Evolutionary conservation across 768 basidiomycete species (phyloP), one percentile per base, ranked within the genome.

Genomic region (Lentinus brumalis): DNA sequence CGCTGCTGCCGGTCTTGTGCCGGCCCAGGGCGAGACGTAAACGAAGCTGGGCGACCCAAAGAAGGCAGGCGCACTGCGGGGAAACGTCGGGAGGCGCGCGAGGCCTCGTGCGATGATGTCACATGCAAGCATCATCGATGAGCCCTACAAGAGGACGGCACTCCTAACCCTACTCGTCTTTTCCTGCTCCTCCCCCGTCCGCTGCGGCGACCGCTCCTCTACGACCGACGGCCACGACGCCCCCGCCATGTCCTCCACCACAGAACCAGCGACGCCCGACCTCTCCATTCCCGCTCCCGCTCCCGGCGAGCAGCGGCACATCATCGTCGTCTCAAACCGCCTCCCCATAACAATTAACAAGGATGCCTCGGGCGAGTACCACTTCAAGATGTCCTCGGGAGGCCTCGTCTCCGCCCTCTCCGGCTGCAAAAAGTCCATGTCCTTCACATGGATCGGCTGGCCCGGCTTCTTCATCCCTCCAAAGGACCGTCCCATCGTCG

Each of bases 371-470:
- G 95, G 95, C 72, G 88, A 96, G 74, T 98, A 96, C 76, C 92
- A 96, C 80, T 98, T 97, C 86, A 92, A 96, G 82, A 97, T 98
- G 96, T 96, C 94, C 61, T 96, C 94, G 3, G 97, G 97, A 31
- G 97, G 97, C 56, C 91, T 99, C 62, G 97, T 98, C 64, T 95
- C 92, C 55, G 97, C 97, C 61, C 87, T 99, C 66, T 91, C 91
- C 26, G 96, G 97, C 50, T 96, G 95, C 84, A 99, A 99, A 79
- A 98, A 97, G 78, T 94, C 91, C 39, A 88, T 98, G 83, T 89
- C 85, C 74, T 98, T 99, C 77, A 97, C 94, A 26, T 98, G 96
- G 94, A 96, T 97, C 68, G 92, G 92, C 59, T 97, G 93, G 93
- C 89, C 93, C 0, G 93, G 94, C 15, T 92, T 92, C 76, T 92